Evolutionary conservation across 164 flowering plant species (phyloP).

Genomic region (Litsea cubeba): DNA sequence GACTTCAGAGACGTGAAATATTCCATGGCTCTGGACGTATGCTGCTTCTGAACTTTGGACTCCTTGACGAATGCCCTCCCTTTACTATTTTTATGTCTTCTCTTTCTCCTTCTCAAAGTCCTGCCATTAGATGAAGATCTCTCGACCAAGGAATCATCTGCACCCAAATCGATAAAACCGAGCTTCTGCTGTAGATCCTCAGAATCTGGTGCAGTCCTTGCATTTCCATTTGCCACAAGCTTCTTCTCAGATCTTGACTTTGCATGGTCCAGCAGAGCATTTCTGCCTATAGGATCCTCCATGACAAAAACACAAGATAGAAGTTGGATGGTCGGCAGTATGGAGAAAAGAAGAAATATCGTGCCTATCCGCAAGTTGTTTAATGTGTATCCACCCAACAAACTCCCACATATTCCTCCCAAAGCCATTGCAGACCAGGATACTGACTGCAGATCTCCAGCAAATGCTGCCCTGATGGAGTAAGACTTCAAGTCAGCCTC

Average conservation of each 20-base stretch:
- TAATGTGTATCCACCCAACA: conserved; percentile 82
- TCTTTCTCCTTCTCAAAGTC: conserved; percentile 48
- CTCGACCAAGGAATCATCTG: not conserved
- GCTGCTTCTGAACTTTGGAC: conserved; percentile 23
- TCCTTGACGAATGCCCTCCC: conserved; percentile 17
- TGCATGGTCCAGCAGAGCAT: conserved; percentile 24
- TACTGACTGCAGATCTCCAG: conserved; percentile 89
- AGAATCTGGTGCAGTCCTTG: not conserved
- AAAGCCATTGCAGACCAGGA: conserved; percentile 93
- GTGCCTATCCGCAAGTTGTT: conserved; percentile 46
- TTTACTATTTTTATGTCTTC: conserved; percentile 37
- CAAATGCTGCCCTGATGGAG: conserved; percentile 65
- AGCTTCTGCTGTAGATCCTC: not conserved
- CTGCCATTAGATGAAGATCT: conserved; percentile 17
- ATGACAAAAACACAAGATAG: conserved; percentile 74
- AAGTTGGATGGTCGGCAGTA: conserved; percentile 65
- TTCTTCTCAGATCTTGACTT: conserved; percentile 12
- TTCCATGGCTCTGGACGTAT: conserved; percentile 24
- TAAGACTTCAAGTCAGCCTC: conserved; percentile 7
- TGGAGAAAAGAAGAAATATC: conserved; percentile 72
- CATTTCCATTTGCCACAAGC: conserved; percentile 19
- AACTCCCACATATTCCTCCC: conserved; percentile 89
- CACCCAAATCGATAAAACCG: conserved; percentile 2
- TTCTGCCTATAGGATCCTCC: conserved; percentile 38
- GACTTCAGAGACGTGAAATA: conserved; percentile 59